Conservation (phyloP, 805 yeast species). For the Naumovozyma castellii region DNA sequence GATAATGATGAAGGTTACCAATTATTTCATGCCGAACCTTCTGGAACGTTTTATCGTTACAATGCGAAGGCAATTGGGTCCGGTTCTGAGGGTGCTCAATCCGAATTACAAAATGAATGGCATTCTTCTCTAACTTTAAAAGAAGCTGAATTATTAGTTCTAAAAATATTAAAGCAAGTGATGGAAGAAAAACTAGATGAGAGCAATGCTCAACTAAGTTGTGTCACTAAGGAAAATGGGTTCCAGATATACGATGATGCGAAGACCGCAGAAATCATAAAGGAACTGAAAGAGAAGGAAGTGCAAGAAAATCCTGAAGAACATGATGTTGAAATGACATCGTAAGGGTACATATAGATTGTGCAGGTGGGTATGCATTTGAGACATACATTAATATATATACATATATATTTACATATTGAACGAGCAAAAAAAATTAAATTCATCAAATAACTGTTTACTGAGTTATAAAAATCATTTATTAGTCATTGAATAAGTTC, state of each 20-base stretch:
- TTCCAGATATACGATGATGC: conserved; percentile 77
- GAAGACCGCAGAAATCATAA: conserved; percentile 74
- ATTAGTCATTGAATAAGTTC: neutral
- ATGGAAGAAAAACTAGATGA: conserved; percentile 98
- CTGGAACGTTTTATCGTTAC: conserved; percentile 94
- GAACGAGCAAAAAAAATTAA: neutral
- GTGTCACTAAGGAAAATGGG: conserved; percentile 80
- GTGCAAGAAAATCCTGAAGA: conserved; percentile 35
- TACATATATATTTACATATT: neutral
- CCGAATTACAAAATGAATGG: conserved; percentile 93
- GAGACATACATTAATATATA: neutral
- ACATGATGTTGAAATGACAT: conserved; percentile 28
- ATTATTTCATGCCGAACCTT: conserved; percentile 96
- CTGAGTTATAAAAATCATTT: no score
- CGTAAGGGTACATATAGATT: neutral
- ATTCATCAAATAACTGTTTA: no score
- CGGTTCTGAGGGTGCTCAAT: conserved; percentile 98
- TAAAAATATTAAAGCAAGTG: conserved; percentile 89
- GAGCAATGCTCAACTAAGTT: conserved; percentile 88
- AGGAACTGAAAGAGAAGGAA: conserved; percentile 62
- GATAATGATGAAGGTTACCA: conserved; percentile 94
- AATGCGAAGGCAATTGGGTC: conserved; percentile 99
- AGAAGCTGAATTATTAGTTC: conserved; percentile 85
- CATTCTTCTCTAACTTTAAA: conserved; percentile 82
- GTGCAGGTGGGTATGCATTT: neutral